Conservation (phyloP, 768 basidiomycete species). For the Dioszegia hungarica region DNA sequence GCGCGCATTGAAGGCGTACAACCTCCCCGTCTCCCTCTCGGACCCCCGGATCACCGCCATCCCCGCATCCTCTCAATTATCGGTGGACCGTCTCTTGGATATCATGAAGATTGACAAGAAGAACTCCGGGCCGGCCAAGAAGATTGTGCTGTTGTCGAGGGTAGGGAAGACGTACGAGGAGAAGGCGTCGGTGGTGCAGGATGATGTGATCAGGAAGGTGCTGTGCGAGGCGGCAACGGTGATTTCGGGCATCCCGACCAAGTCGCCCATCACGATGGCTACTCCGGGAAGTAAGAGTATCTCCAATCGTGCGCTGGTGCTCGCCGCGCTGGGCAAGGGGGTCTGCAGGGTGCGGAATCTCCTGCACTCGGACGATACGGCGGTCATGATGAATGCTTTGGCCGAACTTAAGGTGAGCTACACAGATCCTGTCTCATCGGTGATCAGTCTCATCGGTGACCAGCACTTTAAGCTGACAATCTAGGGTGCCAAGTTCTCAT, state of each 20-base stretch:
- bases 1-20: conserved; percentile 82
- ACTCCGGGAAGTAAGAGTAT: conserved; percentile 97
- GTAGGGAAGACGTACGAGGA: conserved; percentile 91
- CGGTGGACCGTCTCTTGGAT: conserved; percentile 75
- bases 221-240: conserved; percentile 76
- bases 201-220: conserved; percentile 73
- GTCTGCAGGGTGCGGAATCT: conserved; percentile 84
- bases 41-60: conserved; percentile 73
- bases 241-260: conserved; percentile 61
- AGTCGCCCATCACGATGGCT: conserved; percentile 63
- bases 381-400: conserved; percentile 97
- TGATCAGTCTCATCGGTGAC: too few relatives aligned
- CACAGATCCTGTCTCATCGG: too few relatives aligned
- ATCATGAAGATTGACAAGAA: conserved; percentile 98
- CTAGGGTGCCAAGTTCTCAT: conserved; percentile 86
- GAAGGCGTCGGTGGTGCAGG: conserved; percentile 78
- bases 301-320: conserved; percentile 86
- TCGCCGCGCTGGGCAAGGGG: conserved; percentile 85
- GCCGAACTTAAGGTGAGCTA: conserved; percentile 69
- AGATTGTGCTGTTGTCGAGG: conserved; percentile 81
- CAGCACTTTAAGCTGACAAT: conserved; percentile 7
- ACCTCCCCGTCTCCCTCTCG: conserved; percentile 73
- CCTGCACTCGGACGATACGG: conserved; percentile 94
- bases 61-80: conserved; percentile 63
- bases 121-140: conserved; percentile 87